Evolutionary conservation across 2,329 filamentous ascomycete genomes (phyloP).

Genomic region (Xylariaceae sp.): DNA sequence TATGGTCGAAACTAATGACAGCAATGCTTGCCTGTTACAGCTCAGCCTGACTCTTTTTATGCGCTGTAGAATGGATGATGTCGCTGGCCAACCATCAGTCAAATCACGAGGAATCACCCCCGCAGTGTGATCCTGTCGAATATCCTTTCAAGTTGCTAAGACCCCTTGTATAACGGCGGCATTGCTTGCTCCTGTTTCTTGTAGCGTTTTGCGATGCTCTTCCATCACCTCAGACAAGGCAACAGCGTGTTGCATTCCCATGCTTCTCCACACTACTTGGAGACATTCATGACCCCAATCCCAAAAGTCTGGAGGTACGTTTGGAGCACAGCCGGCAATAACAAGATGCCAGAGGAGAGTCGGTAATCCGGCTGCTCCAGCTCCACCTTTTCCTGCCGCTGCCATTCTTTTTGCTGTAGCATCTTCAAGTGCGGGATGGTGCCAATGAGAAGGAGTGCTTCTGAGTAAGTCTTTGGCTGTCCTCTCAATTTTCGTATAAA

Average conservation of each 20-base stretch:
- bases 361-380: constrained; percentile 46
- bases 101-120: no score
- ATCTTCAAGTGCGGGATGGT: constrained; percentile 43
- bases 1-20: no score
- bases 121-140: no score
- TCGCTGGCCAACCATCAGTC: no score
- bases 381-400: constrained; percentile 37
- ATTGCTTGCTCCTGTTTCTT: no score
- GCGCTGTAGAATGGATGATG: no score
- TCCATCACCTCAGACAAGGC: constrained; percentile 41
- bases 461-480: constrained; percentile 43
- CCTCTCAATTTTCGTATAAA: constrained; percentile 33
- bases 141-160: no score
- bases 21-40: no score
- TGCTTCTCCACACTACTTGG: constrained; percentile 47
- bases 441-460: constrained; percentile 49
- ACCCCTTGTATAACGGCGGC: no score
- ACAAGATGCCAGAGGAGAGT: constrained; percentile 47
- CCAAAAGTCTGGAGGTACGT: constrained; percentile 40
- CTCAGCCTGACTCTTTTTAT: no score
- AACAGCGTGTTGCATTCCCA: constrained; percentile 49
- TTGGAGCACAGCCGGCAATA: constrained; percentile 44
- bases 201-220: constrained; percentile 23
- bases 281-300: constrained; percentile 43
- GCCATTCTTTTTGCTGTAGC: constrained; percentile 34